These are phyloP conservation scores for Orbilia blumenaviensis DNA, from an alignment of 2,329 filamentous ascomycete species.

Conservation along the genomic window DNA sequence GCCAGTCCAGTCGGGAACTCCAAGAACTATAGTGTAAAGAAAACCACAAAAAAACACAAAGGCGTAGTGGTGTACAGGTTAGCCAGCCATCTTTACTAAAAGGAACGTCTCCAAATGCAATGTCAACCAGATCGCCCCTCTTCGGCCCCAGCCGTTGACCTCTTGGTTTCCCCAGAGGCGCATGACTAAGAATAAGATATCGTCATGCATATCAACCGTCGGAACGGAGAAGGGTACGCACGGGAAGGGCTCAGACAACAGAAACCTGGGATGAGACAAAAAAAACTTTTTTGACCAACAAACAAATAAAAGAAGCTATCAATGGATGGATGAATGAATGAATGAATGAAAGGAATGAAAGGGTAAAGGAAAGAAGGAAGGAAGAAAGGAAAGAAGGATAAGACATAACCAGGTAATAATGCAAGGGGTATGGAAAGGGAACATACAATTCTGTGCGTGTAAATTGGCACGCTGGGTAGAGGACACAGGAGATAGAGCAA, in stretches of 20 bases:
- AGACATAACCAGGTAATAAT: too few species aligned
- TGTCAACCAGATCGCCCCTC: background rate
- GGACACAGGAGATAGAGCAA: slow-evolving; percentile 56
- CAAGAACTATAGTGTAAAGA: slow-evolving; percentile 69
- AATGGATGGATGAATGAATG: background rate
- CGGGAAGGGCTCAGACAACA: background rate
- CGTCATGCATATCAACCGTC: slow-evolving; percentile 35
- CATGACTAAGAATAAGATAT: slow-evolving; percentile 40
- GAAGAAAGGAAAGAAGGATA: slow-evolving; percentile 37
- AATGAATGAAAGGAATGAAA: background rate
- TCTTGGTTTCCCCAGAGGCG: slow-evolving; percentile 16
- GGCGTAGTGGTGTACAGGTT: slow-evolving; percentile 43
- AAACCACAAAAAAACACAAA: slow-evolving; percentile 56
- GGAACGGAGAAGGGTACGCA: slow-evolving; percentile 35
- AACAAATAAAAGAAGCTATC: background rate
- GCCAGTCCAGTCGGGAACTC: slow-evolving; percentile 84
- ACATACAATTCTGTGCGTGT: slow-evolving; percentile 57
- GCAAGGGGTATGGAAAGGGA: background rate
- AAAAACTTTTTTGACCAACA: background rate
- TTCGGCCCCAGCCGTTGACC: background rate
- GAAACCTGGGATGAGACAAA: slow-evolving; percentile 1
- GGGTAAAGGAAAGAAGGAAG: background rate
- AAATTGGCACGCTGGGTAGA: slow-evolving; percentile 56
- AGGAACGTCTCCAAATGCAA: background rate
- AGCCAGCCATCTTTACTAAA: slow-evolving; percentile 45